A percentile compares a stretch with the other conserved stretches of the same genome.
These are phyloP conservation scores for Euphorbia pulcherrima DNA, from an alignment of 345 rosid species.

Conservation along the genomic window DNA sequence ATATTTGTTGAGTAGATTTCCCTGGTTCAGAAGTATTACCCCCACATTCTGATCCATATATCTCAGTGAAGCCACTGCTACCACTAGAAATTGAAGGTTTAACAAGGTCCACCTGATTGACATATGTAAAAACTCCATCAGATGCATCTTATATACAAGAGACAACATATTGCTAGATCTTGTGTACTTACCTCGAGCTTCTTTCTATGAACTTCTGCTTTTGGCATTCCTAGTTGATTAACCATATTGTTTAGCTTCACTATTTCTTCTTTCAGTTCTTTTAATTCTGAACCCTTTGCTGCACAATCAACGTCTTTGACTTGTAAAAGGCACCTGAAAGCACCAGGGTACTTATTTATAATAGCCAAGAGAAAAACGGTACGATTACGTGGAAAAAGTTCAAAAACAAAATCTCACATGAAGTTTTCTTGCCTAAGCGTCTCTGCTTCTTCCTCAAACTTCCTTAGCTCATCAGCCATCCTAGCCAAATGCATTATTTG, in stretches of 20 bases:
- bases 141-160: not conserved
- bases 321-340: constrained; percentile 18
- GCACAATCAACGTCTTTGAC: constrained; percentile 25
- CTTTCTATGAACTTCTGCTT: constrained; percentile 11
- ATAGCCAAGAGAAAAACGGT: not conserved
- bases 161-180: not conserved
- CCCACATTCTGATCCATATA: constrained; percentile 8
- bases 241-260: constrained; percentile 17
- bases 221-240: constrained; percentile 15
- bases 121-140: constrained; percentile 15
- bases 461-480: constrained; percentile 30
- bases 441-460: constrained; percentile 34
- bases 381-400: not conserved
- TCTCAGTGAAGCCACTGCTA: constrained; percentile 22
- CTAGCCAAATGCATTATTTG: constrained; percentile 12
- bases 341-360: not conserved
- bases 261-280: constrained; percentile 27
- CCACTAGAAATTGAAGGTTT: constrained; percentile 42
- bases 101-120: constrained; percentile 38
- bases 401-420: constrained; percentile 12
- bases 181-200: constrained; percentile 15
- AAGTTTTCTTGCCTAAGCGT: constrained; percentile 27
- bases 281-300: constrained; percentile 24
- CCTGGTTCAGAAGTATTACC: not conserved
- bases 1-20: constrained; percentile 10